Conservation (phyloP, 1,139 yeast species). For the Ogataea hybrid region DNA sequence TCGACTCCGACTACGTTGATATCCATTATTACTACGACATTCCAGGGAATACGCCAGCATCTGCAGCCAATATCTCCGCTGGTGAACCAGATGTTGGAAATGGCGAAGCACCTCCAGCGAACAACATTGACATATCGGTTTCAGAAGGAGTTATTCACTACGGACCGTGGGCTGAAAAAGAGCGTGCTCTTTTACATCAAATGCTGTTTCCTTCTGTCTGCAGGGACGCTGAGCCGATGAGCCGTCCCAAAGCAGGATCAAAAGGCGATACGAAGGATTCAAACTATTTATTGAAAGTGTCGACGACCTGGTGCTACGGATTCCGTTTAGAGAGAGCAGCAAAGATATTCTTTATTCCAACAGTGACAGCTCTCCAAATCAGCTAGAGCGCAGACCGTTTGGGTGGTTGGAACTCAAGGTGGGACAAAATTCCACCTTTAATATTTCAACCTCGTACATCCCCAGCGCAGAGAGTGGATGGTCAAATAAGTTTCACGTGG, state of each 20-base stretch:
- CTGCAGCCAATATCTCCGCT: constrained; percentile 20
- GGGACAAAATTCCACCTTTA: constrained; percentile 49
- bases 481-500: constrained; percentile 48
- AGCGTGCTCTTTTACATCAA: constrained; percentile 62
- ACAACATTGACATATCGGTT: constrained; percentile 61
- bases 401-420: constrained; percentile 88
- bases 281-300: constrained; percentile 52
- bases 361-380: not conserved
- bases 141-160: constrained; percentile 70
- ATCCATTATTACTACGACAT: constrained; percentile 65
- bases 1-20: constrained; percentile 60
- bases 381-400: constrained; percentile 50
- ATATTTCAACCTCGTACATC: constrained; percentile 48
- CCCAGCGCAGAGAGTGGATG: constrained; percentile 57
- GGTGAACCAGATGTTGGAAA: constrained; percentile 54
- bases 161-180: constrained; percentile 97
- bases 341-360: constrained; percentile 46
- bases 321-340: constrained; percentile 83
- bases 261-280: constrained; percentile 57
- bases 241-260: constrained; percentile 45
- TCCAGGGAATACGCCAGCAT: constrained; percentile 45
- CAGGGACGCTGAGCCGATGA: constrained; percentile 52
- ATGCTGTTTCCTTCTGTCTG: constrained; percentile 69
- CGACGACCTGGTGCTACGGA: constrained; percentile 65
- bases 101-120: constrained; percentile 58